Evolutionary conservation across 148 eudicot species (phyloP).

Genomic region (Cornus kousa): DNA sequence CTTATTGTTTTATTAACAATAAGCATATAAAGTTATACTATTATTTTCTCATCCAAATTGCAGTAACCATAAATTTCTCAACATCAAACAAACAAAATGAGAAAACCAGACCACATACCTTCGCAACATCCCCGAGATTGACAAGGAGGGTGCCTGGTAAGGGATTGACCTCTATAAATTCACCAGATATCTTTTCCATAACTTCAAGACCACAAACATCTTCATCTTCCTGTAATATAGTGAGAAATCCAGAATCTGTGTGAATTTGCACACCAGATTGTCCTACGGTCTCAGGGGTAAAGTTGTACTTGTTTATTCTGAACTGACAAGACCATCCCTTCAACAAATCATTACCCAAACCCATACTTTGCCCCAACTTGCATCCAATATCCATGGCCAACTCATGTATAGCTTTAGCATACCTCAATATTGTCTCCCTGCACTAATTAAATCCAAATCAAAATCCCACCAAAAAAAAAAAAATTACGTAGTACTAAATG

Average conservation of each 20-base stretch:
- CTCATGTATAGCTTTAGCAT: conserved; percentile 52
- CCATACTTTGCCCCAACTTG: conserved; percentile 49
- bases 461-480: neutral
- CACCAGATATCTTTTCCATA: conserved; percentile 41
- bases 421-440: conserved; percentile 52
- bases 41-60: too few species aligned
- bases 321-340: conserved; percentile 66
- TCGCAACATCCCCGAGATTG: conserved; percentile 67
- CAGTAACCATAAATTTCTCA: too few species aligned
- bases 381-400: conserved; percentile 37
- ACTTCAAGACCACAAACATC: conserved; percentile 74
- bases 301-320: conserved; percentile 70
- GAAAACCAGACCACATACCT: conserved; percentile 26
- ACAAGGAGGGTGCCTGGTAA: conserved; percentile 57
- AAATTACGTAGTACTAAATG: too few species aligned
- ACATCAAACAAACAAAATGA: too few species aligned
- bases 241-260: conserved; percentile 75
- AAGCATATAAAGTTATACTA: too few species aligned
- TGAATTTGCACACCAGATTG: conserved; percentile 64
- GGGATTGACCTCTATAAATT: conserved; percentile 54
- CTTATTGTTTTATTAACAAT: too few species aligned
- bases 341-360: conserved; percentile 33
- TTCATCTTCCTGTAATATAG: conserved; percentile 77
- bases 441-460: neutral
- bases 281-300: conserved; percentile 50